Percentiles rank a stretch among this genome's conserved stretches.
phyloP scores from a whole-genome alignment of 208 protist genomes.

The Zelonia costaricensis region DNA sequence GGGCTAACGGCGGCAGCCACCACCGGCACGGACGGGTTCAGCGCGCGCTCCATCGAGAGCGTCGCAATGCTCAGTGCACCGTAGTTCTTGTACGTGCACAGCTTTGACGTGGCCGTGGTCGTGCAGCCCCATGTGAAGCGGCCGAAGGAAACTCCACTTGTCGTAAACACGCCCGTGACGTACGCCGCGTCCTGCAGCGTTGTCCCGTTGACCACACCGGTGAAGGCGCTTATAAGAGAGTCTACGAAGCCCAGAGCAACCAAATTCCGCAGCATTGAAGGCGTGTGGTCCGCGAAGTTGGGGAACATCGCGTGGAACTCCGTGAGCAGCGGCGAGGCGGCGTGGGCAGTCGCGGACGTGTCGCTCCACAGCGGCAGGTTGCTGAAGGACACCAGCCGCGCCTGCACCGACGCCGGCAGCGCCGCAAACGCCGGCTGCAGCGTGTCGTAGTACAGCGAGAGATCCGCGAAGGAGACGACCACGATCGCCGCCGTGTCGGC shows the following conservation, averaged over 20 bases:
- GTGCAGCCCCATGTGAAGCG: conserved; percentile 3
- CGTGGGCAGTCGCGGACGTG: conserved; percentile 3
- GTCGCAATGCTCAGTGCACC: conserved; percentile 39
- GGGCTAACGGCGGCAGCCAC: conserved; percentile 24
- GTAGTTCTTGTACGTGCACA: conserved; percentile 44
- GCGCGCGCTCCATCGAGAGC: conserved; percentile 24
- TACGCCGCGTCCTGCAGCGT: background rate
- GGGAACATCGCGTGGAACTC: conserved; percentile 19
- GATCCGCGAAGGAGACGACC: conserved; percentile 36
- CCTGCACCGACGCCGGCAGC: conserved; percentile 12
- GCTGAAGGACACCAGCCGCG: conserved; percentile 33
- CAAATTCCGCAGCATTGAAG: background rate
- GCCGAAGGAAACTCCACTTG: background rate
- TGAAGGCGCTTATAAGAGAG: too few species aligned
- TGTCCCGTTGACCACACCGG: too few species aligned
- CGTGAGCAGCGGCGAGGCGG: conserved; percentile 3
- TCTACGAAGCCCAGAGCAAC: background rate
- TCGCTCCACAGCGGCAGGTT: conserved; percentile 55
- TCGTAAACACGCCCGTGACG: background rate
- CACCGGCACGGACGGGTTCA: conserved; percentile 22
- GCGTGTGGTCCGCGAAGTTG: background rate
- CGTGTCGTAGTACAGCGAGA: conserved; percentile 30
- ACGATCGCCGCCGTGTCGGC: conserved; percentile 14
- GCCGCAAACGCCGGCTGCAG: conserved; percentile 17
- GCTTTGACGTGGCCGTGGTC: background rate